Base-by-base conservation (phyloP, 2,329 filamentous ascomycete species). In the Aspergillus sp. region DNA sequence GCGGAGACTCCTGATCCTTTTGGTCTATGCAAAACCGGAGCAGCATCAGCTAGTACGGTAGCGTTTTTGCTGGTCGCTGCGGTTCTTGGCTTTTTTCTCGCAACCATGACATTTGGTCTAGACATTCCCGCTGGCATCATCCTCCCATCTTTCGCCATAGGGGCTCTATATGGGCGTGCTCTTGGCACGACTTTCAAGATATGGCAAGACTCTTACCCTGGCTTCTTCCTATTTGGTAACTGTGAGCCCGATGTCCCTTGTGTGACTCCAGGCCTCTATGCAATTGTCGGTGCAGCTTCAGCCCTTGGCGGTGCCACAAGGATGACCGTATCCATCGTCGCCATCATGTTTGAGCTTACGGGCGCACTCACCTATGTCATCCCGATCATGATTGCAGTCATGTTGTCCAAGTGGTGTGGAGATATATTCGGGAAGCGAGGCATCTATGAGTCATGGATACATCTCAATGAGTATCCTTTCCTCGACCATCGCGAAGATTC, bases 271-370 rank as follows among this genome's bases (percentile, higher is more conserved):
- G 95, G 93, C 13, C 96, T 93, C 1, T 99, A 99, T 71, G 95
- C 95, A 61, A 96, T 99, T 67, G 89, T 99, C 61, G 95, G 95
- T 34, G 95, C 95, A 0, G 93, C 95, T 0, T 93, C 95, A 4
- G 91, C 93, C n/a, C 85, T 99, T 2, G 91, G 90, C 5, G 95
- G 95, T 48, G 91, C 96, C 37, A 98, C 93, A 17, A 86, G 93
- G 65, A 96, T 99, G 87, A 99, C 95, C 0, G 92, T 97, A 11
- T 97, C 93, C 12, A 97, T 99, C 64, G 93, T 99, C 4, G 95
- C 98, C 68, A 99, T 99, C 77, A 97, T 97, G 89, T 99, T 99
- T 70, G 95, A 99, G 79, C 87, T 99, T 56, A 99, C 95, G 0
- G 95, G 95, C 52, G 95, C 95, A 1, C 83, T 99, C 27, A 96